A percentile compares a stretch with the other conserved stretches of the same genome.
phyloP scores from a whole-genome alignment of 2,329 filamentous ascomycete genomes.

The Boeremia exigua region DNA sequence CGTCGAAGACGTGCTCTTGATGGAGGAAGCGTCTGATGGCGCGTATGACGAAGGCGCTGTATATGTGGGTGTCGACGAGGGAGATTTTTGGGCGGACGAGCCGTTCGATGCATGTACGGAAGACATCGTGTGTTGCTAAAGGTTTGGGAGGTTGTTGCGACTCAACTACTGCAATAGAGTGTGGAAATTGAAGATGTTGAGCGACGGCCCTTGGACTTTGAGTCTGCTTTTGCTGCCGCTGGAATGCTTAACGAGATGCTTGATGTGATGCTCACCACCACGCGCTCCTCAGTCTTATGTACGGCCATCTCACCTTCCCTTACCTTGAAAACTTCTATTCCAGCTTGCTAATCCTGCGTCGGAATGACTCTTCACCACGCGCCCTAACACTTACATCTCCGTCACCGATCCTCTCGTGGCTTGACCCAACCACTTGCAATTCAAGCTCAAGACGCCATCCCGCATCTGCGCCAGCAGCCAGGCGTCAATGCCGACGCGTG shows the following conservation, averaged over 20 bases:
- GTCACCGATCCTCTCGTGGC: no score
- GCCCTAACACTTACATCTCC: not conserved
- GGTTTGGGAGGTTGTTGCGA: no score
- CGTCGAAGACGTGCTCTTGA: conserved; percentile 18
- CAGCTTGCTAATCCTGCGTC: conserved; percentile 4
- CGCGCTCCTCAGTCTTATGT: not conserved
- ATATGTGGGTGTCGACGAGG: not conserved
- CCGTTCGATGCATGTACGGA: conserved; percentile 1
- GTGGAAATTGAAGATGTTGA: not conserved
- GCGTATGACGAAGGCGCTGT: conserved; percentile 19
- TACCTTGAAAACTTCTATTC: not conserved
- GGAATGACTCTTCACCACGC: conserved; percentile 10
- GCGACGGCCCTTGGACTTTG: not conserved
- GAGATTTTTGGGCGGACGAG: not conserved
- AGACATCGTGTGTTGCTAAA: conserved; percentile 5
- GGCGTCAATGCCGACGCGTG: conserved; percentile 4
- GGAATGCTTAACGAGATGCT: not conserved
- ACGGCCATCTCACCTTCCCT: not conserved
- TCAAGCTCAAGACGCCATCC: not conserved
- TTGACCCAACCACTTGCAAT: not conserved
- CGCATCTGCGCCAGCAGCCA: not conserved
- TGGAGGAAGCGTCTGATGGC: conserved; percentile 14
- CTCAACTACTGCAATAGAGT: no score
- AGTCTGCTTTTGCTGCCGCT: not conserved
- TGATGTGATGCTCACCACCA: not conserved